Evolutionary conservation across 2,329 filamentous ascomycete genomes (phyloP).

Genomic region (Laburnicola sp.): DNA sequence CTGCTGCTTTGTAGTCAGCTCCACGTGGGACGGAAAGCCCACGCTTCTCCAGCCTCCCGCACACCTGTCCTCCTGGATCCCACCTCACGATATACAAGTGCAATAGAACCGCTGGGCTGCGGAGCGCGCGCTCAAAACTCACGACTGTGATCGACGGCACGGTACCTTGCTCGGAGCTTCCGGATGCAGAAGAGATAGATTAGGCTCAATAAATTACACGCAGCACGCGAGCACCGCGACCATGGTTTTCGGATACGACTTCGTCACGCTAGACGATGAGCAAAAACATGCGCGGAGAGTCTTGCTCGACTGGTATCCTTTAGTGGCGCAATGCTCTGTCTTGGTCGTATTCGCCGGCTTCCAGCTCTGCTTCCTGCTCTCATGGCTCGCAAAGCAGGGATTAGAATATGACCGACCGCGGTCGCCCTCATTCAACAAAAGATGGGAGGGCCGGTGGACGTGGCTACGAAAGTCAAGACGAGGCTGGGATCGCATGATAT

Average conservation of each 20-base stretch:
- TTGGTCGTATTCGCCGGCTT: conserved; percentile 51
- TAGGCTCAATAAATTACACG: neutral
- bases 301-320: conserved; percentile 58
- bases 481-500: conserved; percentile 35
- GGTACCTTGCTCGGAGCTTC: neutral
- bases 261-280: conserved; percentile 54
- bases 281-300: conserved; percentile 56
- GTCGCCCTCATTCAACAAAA: conserved; percentile 48
- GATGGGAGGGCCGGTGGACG: conserved; percentile 22
- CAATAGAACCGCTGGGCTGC: too few species aligned
- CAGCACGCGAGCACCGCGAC: conserved; percentile 1
- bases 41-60: neutral
- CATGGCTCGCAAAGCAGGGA: conserved; percentile 35
- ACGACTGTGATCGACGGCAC: neutral
- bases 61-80: neutral
- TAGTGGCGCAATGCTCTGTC: conserved; percentile 59
- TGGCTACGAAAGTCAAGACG: conserved; percentile 31
- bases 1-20: conserved; percentile 1
- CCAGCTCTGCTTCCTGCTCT: conserved; percentile 44
- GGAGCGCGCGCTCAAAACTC: neutral
- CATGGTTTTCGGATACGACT: conserved; percentile 54
- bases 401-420: conserved; percentile 42
- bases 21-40: neutral
- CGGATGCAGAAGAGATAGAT: conserved; percentile 7
- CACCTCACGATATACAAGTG: neutral